These are phyloP conservation scores for Fusarium keratoplasticum DNA, from an alignment of 2,329 filamentous ascomycete genomes.

Conservation along the genomic window DNA sequence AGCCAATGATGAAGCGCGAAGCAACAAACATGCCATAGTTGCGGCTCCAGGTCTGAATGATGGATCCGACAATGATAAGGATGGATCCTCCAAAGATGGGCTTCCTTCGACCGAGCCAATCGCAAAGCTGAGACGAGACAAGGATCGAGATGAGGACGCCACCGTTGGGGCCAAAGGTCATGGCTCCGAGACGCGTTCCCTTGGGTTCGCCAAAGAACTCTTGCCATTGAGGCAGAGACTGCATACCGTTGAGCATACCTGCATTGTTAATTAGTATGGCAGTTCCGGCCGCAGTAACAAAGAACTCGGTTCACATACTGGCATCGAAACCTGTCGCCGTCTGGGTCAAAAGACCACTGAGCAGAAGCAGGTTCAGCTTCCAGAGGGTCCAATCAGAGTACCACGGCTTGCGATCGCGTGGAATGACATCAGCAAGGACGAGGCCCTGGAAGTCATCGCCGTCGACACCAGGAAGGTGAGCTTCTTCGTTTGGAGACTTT, in stretches of 20 bases:
- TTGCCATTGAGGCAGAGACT: conserved; percentile 48
- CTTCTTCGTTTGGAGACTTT: conserved; percentile 21
- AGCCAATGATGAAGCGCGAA: conserved; percentile 49
- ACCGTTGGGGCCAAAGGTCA: conserved; percentile 43
- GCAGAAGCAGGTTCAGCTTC: conserved; percentile 48
- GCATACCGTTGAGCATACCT: conserved; percentile 50
- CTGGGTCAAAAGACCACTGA: conserved; percentile 48
- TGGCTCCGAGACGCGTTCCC: conserved; percentile 46
- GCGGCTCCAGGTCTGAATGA: conserved; percentile 44
- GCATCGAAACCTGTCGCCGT: conserved; percentile 46
- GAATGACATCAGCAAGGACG: conserved; percentile 39
- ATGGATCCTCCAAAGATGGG: conserved; percentile 45
- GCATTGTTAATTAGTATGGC: conserved; percentile 28
- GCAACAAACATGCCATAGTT: conserved; percentile 52
- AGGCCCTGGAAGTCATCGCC: conserved; percentile 39
- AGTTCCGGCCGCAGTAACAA: neutral
- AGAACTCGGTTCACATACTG: neutral
- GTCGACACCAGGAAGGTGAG: conserved; percentile 20
- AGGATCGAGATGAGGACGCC: conserved; percentile 42
- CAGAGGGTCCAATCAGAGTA: conserved; percentile 38
- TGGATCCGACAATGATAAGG: conserved; percentile 45
- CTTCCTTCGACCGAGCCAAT: conserved; percentile 41
- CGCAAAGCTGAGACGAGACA: conserved; percentile 44
- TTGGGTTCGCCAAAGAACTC: conserved; percentile 44
- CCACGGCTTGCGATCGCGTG: conserved; percentile 38